These are phyloP conservation scores for Phytopythium vexans DNA, from an alignment of 352 stramenopile genomes.

Conservation along the genomic window DNA sequence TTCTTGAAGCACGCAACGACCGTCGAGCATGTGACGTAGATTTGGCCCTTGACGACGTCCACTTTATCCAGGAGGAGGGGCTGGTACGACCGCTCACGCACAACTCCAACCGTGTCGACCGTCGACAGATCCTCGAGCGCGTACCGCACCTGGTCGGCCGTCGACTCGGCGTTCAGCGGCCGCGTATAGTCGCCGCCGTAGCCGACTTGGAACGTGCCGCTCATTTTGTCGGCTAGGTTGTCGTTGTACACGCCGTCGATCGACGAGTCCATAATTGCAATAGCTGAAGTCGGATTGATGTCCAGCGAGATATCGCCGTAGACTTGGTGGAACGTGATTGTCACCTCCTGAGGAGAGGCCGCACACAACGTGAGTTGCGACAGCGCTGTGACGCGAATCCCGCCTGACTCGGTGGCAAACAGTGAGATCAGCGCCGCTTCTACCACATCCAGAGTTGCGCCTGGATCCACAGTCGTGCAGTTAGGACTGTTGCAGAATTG, in stretches of 20 bases:
- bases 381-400: constrained; percentile 41
- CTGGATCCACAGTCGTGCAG: constrained; percentile 11
- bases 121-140: constrained; percentile 58
- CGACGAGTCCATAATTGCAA: constrained; percentile 23
- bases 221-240: constrained; percentile 46
- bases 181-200: constrained; percentile 61
- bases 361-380: constrained; percentile 42
- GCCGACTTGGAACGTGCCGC: constrained; percentile 74
- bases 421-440: constrained; percentile 40
- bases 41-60: constrained; percentile 50
- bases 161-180: constrained; percentile 66
- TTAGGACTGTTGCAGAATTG: constrained; percentile 21
- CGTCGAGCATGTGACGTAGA: constrained; percentile 55
- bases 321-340: constrained; percentile 60
- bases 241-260: constrained; percentile 65
- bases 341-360: constrained; percentile 24
- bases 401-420: constrained; percentile 49
- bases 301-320: constrained; percentile 44
- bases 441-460: constrained; percentile 23
- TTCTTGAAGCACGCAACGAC: constrained; percentile 48
- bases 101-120: constrained; percentile 52
- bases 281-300: constrained; percentile 18
- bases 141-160: constrained; percentile 55
- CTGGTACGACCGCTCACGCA: constrained; percentile 41
- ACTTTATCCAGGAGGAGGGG: constrained; percentile 36